phyloP scores from a whole-genome alignment of 129 eudicot species.

The Escallonia herrerae region DNA sequence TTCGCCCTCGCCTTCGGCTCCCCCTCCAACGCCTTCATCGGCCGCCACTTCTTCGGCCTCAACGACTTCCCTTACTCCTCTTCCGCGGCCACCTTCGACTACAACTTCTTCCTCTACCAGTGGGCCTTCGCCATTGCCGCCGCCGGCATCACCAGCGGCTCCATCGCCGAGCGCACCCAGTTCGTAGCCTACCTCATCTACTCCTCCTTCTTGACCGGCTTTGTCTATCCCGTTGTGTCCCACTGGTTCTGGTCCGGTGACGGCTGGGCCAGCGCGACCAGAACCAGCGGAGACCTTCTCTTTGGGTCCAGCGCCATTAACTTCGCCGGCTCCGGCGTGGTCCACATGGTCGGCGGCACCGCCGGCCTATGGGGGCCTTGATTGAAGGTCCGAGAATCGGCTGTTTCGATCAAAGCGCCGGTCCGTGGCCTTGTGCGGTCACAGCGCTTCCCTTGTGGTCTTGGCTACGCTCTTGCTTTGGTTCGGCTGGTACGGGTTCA shows the following conservation, averaged over 20 bases:
- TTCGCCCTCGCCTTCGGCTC: constrained; percentile 68
- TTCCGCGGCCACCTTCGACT: constrained; percentile 40
- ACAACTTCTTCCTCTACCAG: constrained; percentile 55
- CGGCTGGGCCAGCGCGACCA: constrained; percentile 64
- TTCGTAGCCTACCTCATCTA: constrained; percentile 68
- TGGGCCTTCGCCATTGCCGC: constrained; percentile 83
- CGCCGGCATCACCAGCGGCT: constrained; percentile 74
- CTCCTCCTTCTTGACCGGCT: constrained; percentile 64
- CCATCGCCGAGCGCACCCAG: constrained; percentile 67
- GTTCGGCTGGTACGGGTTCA: constrained; percentile 80
- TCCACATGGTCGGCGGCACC: constrained; percentile 71
- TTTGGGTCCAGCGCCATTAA: constrained; percentile 60
- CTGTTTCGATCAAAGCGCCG: constrained; percentile 46
- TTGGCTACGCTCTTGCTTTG: constrained; percentile 54
- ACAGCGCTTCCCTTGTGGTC: constrained; percentile 56
- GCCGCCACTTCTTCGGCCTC: constrained; percentile 45
- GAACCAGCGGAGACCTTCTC: constrained; percentile 36
- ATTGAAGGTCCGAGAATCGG: constrained; percentile 73
- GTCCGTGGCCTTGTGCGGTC: constrained; percentile 59
- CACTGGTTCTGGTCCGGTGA: constrained; percentile 73
- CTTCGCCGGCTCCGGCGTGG: constrained; percentile 71
- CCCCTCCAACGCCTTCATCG: constrained; percentile 62
- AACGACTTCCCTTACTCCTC: constrained; percentile 32
- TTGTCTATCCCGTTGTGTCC: constrained; percentile 60
- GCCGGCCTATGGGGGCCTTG: constrained; percentile 65